Base-by-base conservation (phyloP, 305 asterid species). In the Solanum hybrid region DNA sequence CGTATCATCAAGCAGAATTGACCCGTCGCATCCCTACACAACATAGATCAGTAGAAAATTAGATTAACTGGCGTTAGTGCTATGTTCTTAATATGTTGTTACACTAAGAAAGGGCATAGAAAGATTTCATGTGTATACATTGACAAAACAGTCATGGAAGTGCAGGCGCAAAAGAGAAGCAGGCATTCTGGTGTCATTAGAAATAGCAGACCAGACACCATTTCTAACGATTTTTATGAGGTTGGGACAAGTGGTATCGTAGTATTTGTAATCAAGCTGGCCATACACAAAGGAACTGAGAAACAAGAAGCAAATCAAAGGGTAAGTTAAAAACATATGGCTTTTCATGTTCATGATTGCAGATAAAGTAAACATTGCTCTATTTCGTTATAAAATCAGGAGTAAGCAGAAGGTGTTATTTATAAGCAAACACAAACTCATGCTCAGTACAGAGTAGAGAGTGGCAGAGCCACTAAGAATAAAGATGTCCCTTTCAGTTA, bases 71-170 rank as follows among this genome's bases (percentile, higher is more conserved):
- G 69, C 86, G 16, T 81, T 40, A 81, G 3, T 42, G 3, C n/a
- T n/a, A 40, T 81, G 69, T 40, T 39, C 69, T 26, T 26, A 20
- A 34, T 10, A 4, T 39, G 24, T 14, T 80, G 12, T 31, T n/a
- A 24, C 8, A 69, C 13, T 79, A 79, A 34, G 85, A 40, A 39
- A 4, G 26, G 1, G 24, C 9, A 26, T 40, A 81, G 9, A 40
- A 24, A 3, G 37, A 51, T 77, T 31, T n/a, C 57, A 46, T 29
- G 33, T 71, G 40, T 16, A 90, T 94, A 96, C 98, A 80, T 93
- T 87, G 76, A 95, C 96, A 89, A 96, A 94, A 86, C 98, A 96
- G 94, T 96, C 98, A 37, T 96, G 98, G 93, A 96, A 96, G 90
- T 95, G 97, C 12, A 96, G 89, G 81, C 98, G 97, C 39, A 96